phyloP scores from a whole-genome alignment of 345 rosid species.

The Noccaea bulbosa region DNA sequence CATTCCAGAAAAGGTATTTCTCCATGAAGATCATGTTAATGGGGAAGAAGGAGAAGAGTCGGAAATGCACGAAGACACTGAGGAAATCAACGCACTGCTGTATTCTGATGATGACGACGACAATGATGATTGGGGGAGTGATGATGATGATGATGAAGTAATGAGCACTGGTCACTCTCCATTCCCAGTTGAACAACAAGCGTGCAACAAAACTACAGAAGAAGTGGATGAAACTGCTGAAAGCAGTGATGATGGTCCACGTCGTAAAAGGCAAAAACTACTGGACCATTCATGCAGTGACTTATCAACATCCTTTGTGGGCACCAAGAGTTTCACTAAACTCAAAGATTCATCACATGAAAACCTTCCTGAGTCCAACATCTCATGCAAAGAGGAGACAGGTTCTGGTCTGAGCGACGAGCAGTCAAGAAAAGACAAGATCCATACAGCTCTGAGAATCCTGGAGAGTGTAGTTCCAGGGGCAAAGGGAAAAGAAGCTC shows the following conservation, averaged over 20 bases:
- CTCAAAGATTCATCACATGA: constrained; percentile 38
- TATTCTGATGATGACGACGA: constrained; percentile 67
- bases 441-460: constrained; percentile 48
- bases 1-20: constrained; percentile 33
- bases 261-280: constrained; percentile 62
- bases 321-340: constrained; percentile 47
- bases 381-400: constrained; percentile 46
- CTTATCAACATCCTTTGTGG: constrained; percentile 45
- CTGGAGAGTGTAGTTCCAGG: constrained; percentile 66
- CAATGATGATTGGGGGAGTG: constrained; percentile 49
- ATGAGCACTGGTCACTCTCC: constrained; percentile 93
- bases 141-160: constrained; percentile 69
- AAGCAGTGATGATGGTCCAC: constrained; percentile 56
- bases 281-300: constrained; percentile 42
- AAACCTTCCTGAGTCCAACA: constrained; percentile 51
- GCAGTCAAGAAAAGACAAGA: constrained; percentile 48
- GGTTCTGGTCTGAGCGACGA: constrained; percentile 46
- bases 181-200: constrained; percentile 45
- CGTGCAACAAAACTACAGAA: constrained; percentile 42
- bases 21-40: constrained; percentile 46
- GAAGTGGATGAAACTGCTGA: constrained; percentile 56
- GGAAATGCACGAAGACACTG: constrained; percentile 96
- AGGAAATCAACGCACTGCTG: constrained; percentile 84
- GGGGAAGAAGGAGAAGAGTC: constrained; percentile 58
- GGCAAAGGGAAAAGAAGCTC: constrained; percentile 66